These are phyloP conservation scores for Aspergillus sp. DNA, from an alignment of 2,329 filamentous ascomycete species.

Conservation along the genomic window DNA sequence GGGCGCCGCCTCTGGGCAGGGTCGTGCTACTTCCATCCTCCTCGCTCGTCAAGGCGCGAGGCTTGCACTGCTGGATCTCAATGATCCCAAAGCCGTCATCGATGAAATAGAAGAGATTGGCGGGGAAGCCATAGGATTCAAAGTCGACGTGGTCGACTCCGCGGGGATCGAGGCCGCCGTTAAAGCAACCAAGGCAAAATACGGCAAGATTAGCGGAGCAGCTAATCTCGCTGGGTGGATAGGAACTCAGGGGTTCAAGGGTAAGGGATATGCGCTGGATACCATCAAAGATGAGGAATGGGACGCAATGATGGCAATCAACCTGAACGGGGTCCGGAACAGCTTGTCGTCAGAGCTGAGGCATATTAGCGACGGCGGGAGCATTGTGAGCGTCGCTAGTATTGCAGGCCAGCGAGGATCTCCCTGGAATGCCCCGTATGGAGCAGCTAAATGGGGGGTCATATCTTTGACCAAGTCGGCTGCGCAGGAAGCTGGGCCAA, in stretches of 20 bases:
- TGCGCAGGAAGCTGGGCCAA: not conserved
- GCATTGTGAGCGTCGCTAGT: not conserved
- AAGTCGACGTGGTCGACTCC: not conserved
- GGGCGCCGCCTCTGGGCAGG: slow-evolving; percentile 41
- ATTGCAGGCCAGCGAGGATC: not conserved
- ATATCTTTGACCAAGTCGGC: not conserved
- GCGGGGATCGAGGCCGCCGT: not conserved
- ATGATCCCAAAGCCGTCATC: no score
- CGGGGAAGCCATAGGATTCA: not conserved
- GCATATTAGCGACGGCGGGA: not conserved
- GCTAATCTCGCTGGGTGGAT: not conserved
- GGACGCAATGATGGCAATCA: not conserved
- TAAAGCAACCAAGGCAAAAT: not conserved
- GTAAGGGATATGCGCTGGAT: not conserved
- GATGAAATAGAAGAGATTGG: not conserved
- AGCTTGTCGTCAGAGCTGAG: not conserved
- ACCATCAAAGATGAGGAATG: not conserved
- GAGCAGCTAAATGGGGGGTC: not conserved
- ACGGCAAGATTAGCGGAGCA: not conserved
- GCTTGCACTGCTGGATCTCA: slow-evolving; percentile 19
- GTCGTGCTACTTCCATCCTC: slow-evolving; percentile 41
- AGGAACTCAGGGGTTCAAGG: not conserved
- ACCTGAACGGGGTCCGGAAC: not conserved
- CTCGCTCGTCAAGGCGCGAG: slow-evolving; percentile 41
- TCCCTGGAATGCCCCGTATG: not conserved